phyloP scores from a whole-genome alignment of 2,329 filamentous ascomycete species.

The Sordariomycetes sp. region DNA sequence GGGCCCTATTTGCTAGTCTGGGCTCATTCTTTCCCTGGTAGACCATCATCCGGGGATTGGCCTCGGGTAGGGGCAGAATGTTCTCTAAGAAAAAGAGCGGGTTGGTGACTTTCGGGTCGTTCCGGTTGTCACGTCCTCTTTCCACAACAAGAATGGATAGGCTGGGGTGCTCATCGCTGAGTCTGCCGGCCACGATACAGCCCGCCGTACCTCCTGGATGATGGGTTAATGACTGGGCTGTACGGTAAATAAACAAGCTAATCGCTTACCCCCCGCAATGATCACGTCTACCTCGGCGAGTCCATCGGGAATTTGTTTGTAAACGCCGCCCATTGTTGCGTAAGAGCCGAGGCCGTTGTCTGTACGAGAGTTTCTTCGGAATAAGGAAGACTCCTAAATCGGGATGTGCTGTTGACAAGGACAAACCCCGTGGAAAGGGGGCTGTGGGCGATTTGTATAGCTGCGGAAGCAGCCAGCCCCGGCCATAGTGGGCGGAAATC shows the following conservation, averaged over 20 bases:
- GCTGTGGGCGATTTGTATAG: neutral
- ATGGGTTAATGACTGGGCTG: neutral
- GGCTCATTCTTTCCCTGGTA: slow-evolving; percentile 13
- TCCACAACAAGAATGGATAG: slow-evolving; percentile 18
- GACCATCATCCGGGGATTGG: slow-evolving; percentile 20
- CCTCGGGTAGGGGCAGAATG: slow-evolving; percentile 11
- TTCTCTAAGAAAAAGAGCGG: slow-evolving; percentile 11
- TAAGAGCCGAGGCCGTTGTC: neutral
- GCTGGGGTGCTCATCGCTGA: slow-evolving; percentile 14
- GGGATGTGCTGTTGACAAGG: neutral
- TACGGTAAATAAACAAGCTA: neutral
- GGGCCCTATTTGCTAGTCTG: slow-evolving; percentile 13
- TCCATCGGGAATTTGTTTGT: neutral
- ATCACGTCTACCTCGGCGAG: slow-evolving; percentile 12
- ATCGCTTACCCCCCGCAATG: slow-evolving; percentile 10
- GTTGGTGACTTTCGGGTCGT: slow-evolving; percentile 13
- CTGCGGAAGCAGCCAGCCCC: neutral
- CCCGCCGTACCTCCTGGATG: slow-evolving; percentile 15
- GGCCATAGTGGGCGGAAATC: neutral
- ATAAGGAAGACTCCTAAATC: neutral
- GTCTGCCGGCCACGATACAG: slow-evolving; percentile 15
- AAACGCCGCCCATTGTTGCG: neutral
- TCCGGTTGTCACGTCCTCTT: slow-evolving; percentile 15
- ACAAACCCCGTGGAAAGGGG: neutral
- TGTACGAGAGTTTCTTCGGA: no score